These are phyloP conservation scores for Amylostereum chailletii DNA, from an alignment of 1,284 basidiomycete genomes.

Conservation along the genomic window DNA sequence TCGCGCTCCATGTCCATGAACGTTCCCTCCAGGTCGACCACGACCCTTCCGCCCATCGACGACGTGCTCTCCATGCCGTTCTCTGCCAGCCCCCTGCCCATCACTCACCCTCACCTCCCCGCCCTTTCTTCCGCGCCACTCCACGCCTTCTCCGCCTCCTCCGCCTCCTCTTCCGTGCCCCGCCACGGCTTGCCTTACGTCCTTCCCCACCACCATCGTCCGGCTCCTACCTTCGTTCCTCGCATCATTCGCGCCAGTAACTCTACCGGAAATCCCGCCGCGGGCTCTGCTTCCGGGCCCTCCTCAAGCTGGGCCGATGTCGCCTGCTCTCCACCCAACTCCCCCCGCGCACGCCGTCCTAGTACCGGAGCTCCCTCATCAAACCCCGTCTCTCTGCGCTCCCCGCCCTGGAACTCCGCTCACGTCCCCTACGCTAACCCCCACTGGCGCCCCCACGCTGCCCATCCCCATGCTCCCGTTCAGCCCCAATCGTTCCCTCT, in stretches of 20 bases:
- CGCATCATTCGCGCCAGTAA: conserved; percentile 49
- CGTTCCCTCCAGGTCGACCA: conserved; percentile 41
- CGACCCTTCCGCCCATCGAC: conserved; percentile 43
- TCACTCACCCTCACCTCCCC: conserved; percentile 24
- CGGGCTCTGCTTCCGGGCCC: conserved; percentile 12
- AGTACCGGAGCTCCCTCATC: conserved; percentile 27
- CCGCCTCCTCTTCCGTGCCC: conserved; percentile 9
- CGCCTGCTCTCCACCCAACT: conserved; percentile 25
- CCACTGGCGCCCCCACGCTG: conserved; percentile 7
- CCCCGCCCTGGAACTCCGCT: conserved; percentile 1
- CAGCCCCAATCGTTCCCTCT: conserved; percentile 40
- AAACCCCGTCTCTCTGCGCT: conserved; percentile 18
- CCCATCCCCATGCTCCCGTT: conserved; percentile 14
- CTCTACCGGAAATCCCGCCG: conserved; percentile 13
- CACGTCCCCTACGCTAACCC: conserved; percentile 11
- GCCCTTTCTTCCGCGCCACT: conserved; percentile 14
- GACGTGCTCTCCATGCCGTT: conserved; percentile 53
- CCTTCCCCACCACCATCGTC: conserved; percentile 9
- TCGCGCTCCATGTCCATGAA: conserved; percentile 57
- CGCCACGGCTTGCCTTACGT: conserved; percentile 11
- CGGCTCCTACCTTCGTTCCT: conserved; percentile 41
- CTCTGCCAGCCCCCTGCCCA: conserved; percentile 26
- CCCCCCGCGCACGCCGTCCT: conserved; percentile 35
- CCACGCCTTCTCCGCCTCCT: conserved; percentile 17
- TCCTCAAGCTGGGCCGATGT: conserved; percentile 20